phyloP scores from a whole-genome alignment of 345 rosid genomes.

The Salix arbutifolia region DNA sequence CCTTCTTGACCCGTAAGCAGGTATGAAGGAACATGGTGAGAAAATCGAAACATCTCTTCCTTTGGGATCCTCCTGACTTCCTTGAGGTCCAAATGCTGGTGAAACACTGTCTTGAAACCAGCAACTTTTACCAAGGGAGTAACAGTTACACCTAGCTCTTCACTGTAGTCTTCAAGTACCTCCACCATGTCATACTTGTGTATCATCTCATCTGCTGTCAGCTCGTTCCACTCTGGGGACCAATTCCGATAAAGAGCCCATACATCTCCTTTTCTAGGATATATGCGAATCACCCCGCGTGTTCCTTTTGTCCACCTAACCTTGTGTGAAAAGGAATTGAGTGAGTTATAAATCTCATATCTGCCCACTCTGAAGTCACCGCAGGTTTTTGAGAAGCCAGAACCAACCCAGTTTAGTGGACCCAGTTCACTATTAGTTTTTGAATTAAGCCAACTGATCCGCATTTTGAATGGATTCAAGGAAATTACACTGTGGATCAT shows the following conservation, averaged over 20 bases:
- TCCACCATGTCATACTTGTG: constrained; percentile 28
- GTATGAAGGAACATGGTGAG: constrained; percentile 23
- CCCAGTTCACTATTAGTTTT: constrained; percentile 18
- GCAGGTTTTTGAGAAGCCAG: constrained; percentile 22
- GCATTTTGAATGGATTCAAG: constrained; percentile 17
- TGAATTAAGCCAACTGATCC: constrained; percentile 25
- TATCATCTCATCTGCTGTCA: constrained; percentile 21
- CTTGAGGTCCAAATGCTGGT: constrained; percentile 22
- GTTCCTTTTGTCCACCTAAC: constrained; percentile 18
- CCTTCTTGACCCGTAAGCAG: constrained; percentile 27
- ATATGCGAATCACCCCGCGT: constrained; percentile 18
- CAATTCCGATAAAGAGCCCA: constrained; percentile 28
- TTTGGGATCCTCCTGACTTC: constrained; percentile 12
- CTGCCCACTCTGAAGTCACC: constrained; percentile 23
- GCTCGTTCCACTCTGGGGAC: constrained; percentile 26
- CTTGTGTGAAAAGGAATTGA: constrained; percentile 25
- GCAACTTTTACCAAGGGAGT: constrained; percentile 23
- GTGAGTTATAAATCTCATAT: constrained; percentile 6
- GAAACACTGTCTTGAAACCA: constrained; percentile 27
- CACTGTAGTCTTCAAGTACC: constrained; percentile 22
- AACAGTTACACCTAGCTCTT: constrained; percentile 13
- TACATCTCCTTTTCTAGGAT: constrained; percentile 21
- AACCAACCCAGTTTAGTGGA: constrained; percentile 18
- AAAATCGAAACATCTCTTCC: constrained; percentile 27
- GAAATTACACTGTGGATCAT: constrained; percentile 13